A percentile compares a stretch with the other conserved stretches of the same genome.
phyloP scores from a whole-genome alignment of 2,329 filamentous ascomycete genomes.

The Calcarisporium arbuscula region DNA sequence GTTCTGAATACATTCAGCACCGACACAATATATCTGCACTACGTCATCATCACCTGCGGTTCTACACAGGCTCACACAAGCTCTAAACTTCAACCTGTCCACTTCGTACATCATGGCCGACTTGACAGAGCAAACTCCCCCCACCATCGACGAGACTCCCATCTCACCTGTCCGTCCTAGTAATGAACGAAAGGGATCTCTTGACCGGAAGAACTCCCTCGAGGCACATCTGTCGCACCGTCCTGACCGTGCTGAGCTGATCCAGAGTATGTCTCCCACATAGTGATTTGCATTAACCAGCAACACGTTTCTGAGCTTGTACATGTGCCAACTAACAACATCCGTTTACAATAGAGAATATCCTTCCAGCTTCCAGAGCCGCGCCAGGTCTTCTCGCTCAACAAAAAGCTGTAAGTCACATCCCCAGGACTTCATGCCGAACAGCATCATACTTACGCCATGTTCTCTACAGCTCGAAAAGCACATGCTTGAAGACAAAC shows the following conservation, averaged over 20 bases:
- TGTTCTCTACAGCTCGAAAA: conserved; percentile 56
- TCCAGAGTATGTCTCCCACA: conserved; percentile 65
- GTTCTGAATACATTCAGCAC: too few species aligned
- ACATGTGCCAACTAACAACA: conserved; percentile 1
- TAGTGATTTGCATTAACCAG: neutral
- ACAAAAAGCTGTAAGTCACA: conserved; percentile 58
- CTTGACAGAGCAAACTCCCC: conserved; percentile 13
- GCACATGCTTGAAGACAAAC: conserved; percentile 78
- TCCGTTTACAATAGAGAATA: conserved; percentile 58
- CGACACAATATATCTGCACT: too few species aligned
- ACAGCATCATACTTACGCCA: neutral
- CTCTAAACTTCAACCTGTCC: too few species aligned
- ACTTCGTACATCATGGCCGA: conserved; percentile 21
- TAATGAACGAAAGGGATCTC: conserved; percentile 47
- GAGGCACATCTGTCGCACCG: conserved; percentile 68
- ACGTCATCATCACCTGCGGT: too few species aligned
- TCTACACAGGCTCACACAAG: too few species aligned
- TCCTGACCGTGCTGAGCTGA: conserved; percentile 67
- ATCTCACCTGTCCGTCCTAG: conserved; percentile 48
- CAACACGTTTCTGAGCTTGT: neutral
- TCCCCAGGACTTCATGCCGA: neutral
- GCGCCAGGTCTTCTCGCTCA: conserved; percentile 74
- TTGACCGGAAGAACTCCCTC: too few species aligned
- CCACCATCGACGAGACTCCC: conserved; percentile 42
- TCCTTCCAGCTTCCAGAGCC: conserved; percentile 71